Evolutionary conservation across 2,329 filamentous ascomycete species (phyloP).

Genomic region (Fonsecaea monophora): DNA sequence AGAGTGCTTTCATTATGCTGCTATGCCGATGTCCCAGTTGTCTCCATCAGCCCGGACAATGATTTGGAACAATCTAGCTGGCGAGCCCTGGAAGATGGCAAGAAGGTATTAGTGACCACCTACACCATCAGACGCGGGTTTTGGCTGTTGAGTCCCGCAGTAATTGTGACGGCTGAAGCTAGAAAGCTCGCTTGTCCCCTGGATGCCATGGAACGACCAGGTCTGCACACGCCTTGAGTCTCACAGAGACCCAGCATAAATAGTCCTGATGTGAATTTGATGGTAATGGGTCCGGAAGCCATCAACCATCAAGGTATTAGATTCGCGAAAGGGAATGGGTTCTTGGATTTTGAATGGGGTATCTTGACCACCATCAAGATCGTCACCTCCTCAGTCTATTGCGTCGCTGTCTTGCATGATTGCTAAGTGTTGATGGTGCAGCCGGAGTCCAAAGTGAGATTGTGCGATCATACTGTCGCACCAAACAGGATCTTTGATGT

Average conservation of each 20-base stretch:
- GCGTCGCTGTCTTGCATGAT: conserved; percentile 50
- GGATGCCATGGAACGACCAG: conserved; percentile 53
- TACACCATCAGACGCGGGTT: conserved; percentile 53
- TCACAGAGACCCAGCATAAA: conserved; percentile 47
- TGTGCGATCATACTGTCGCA: conserved; percentile 52
- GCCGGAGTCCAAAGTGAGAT: conserved; percentile 48
- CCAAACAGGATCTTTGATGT: conserved; percentile 44
- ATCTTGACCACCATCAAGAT: conserved; percentile 48
- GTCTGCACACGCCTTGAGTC: conserved; percentile 44
- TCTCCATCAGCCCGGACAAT: conserved; percentile 55
- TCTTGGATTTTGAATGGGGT: conserved; percentile 55
- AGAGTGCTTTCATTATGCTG: conserved; percentile 44
- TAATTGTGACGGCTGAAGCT: conserved; percentile 42
- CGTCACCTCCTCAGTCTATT: conserved; percentile 41
- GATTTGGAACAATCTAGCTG: conserved; percentile 52
- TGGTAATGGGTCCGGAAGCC: conserved; percentile 51
- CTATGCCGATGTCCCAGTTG: conserved; percentile 43
- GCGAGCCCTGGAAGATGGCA: conserved; percentile 50
- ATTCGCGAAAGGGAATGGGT: conserved; percentile 51
- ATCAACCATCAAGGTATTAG: conserved; percentile 50
- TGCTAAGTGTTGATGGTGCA: conserved; percentile 52
- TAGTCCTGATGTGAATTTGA: conserved; percentile 45
- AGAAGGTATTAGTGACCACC: conserved; percentile 52
- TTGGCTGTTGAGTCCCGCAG: conserved; percentile 49
- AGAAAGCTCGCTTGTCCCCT: conserved; percentile 47